Percentiles rank a stretch among this genome's conserved stretches.
Conservation (phyloP, 116 monocot species). For the Cymodocea nodosa region DNA sequence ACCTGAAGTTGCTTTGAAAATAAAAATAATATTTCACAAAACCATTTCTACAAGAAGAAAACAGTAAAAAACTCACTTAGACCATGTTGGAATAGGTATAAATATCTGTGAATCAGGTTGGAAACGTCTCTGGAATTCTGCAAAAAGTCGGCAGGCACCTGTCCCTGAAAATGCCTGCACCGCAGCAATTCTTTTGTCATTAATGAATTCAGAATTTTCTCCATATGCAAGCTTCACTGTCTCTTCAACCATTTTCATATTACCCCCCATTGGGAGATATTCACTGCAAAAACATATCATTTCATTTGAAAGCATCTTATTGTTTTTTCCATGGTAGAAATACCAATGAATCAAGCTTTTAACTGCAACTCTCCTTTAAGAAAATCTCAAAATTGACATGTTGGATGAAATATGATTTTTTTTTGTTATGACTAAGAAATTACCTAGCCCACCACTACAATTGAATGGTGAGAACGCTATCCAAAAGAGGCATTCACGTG, state of each 20-base stretch:
- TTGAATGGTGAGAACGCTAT: too few species aligned
- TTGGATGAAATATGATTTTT: too few species aligned
- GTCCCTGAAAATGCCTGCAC: constrained; percentile 93
- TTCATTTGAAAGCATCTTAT: too few species aligned
- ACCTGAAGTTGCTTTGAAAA: too few species aligned
- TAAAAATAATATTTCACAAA: neutral
- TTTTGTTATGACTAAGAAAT: too few species aligned
- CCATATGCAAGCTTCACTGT: constrained; percentile 94
- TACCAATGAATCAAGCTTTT: too few species aligned
- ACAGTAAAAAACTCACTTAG: constrained; percentile 52
- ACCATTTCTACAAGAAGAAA: neutral
- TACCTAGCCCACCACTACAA: too few species aligned
- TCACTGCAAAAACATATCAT: constrained; percentile 40
- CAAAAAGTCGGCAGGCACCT: constrained; percentile 94
- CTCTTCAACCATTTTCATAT: constrained; percentile 70
- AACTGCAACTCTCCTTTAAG: too few species aligned
- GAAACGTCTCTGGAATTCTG: constrained; percentile 90
- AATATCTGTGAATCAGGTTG: constrained; percentile 85
- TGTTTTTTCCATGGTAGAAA: too few species aligned
- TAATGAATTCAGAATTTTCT: constrained; percentile 76
- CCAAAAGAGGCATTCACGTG: too few species aligned
- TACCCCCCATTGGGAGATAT: constrained; percentile 98
- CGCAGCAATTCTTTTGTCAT: constrained; percentile 78
- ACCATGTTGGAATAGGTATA: constrained; percentile 91
- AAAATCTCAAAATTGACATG: too few species aligned